Percentiles rank a stretch among this genome's conserved stretches.
Evolutionary conservation across 75 land plant species (phyloP).

Genomic region (Selaginella moellendorffii): DNA sequence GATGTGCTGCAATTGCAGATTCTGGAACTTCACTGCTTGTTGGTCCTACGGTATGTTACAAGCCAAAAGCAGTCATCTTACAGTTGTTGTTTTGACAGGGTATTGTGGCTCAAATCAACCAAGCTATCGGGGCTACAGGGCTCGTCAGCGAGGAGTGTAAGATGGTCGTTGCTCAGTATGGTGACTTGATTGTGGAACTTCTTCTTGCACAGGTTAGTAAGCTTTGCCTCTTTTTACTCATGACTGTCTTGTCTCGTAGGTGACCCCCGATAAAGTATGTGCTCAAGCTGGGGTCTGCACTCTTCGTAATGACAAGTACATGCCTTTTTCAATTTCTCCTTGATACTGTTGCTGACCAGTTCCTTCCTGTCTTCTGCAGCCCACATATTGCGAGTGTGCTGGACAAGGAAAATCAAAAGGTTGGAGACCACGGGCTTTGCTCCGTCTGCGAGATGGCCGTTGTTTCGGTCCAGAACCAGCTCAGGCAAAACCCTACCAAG

Average conservation of each 20-base stretch:
- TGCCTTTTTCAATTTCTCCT: background rate
- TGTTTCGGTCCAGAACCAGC: slow-evolving; percentile 6
- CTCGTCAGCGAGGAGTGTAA: slow-evolving; percentile 2
- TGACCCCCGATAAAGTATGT: slow-evolving; percentile 18
- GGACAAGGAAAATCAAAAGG: background rate
- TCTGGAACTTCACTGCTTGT: slow-evolving; percentile 9
- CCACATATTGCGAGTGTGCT: slow-evolving; percentile 4
- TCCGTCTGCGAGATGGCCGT: slow-evolving; percentile 7
- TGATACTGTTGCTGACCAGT: background rate
- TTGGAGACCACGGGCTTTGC: background rate
- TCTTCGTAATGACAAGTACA: slow-evolving; percentile 8
- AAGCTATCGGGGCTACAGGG: slow-evolving; percentile 1
- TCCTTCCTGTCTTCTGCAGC: too few relatives aligned
- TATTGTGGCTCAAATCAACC: background rate
- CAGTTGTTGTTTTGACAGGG: background rate
- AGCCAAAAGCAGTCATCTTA: background rate
- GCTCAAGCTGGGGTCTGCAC: slow-evolving; percentile 27
- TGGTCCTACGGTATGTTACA: background rate
- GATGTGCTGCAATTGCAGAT: slow-evolving; percentile 5
- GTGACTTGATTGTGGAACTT: slow-evolving; percentile 3
- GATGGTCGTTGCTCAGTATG: slow-evolving; percentile 6
- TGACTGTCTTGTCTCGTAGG: slow-evolving; percentile 9
- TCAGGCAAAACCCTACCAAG: slow-evolving; percentile 7
- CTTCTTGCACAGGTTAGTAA: slow-evolving; percentile 22
- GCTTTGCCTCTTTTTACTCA: too few relatives aligned